Percentiles rank a stretch among this genome's conserved stretches.
These are phyloP conservation scores for Xerocomus spinulosus DNA, from an alignment of 768 basidiomycete species.

Conservation along the genomic window DNA sequence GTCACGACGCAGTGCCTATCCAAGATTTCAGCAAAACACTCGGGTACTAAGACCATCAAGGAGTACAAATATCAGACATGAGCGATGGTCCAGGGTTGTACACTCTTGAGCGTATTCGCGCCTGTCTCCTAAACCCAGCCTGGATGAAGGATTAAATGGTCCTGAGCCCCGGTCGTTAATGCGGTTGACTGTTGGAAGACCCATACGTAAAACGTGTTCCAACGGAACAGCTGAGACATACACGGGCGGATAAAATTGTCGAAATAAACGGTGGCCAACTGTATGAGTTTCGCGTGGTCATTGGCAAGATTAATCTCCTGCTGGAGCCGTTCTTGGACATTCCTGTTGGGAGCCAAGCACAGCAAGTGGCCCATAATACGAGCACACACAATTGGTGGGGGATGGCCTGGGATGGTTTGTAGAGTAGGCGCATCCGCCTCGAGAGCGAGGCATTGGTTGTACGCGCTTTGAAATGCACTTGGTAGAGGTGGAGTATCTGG, in stretches of 20 bases:
- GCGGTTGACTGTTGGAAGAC: background rate
- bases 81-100: background rate
- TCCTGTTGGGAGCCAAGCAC: background rate
- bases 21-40: background rate
- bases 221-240: no score
- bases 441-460: background rate
- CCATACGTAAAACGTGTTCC: background rate
- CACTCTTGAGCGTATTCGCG: background rate
- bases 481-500: background rate
- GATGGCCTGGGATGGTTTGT: background rate
- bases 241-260: no score
- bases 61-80: background rate
- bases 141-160: background rate
- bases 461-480: background rate
- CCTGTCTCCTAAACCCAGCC: background rate
- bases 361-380: background rate
- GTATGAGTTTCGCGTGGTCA: background rate
- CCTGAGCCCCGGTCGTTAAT: background rate
- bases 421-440: background rate
- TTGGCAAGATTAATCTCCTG: background rate
- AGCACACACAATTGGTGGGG: background rate
- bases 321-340: background rate
- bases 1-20: slow-evolving; percentile 2
- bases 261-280: background rate
- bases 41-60: no score